These are phyloP conservation scores for Endocarpon pusillum DNA, from an alignment of 495 filamentous ascomycete species.

Conservation along the genomic window DNA sequence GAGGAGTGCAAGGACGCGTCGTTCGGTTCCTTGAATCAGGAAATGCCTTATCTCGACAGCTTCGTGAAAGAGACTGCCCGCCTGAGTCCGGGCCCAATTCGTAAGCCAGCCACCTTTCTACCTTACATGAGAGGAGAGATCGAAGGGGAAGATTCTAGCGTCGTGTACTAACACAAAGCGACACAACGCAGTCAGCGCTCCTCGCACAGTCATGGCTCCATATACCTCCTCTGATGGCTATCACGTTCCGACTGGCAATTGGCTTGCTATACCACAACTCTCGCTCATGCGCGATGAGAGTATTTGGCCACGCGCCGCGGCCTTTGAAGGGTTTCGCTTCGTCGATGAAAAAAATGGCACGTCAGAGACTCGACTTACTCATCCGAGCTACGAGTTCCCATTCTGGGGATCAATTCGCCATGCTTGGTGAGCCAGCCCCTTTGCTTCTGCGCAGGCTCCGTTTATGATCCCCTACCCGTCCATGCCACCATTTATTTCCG, in stretches of 20 bases:
- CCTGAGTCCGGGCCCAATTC: slow-evolving; percentile 5
- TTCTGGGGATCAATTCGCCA: slow-evolving; percentile 8
- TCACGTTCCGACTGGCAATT: slow-evolving; percentile 6
- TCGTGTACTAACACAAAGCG: neutral
- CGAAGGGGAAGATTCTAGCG: too few relatives aligned
- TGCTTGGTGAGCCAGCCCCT: slow-evolving; percentile 5
- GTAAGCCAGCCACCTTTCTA: slow-evolving; percentile 4
- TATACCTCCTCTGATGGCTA: slow-evolving; percentile 6
- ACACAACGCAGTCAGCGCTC: slow-evolving; percentile 3
- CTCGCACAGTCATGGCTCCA: slow-evolving; percentile 4
- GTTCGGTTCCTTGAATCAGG: slow-evolving; percentile 4
- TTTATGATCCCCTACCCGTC: neutral
- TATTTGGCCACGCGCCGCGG: neutral
- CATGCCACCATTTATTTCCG: neutral
- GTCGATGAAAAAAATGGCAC: slow-evolving; percentile 2
- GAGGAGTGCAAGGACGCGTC: slow-evolving; percentile 1
- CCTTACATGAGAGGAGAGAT: neutral
- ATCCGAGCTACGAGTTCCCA: slow-evolving; percentile 7
- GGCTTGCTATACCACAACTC: slow-evolving; percentile 6
- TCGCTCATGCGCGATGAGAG: slow-evolving; percentile 6
- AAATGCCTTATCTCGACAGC: slow-evolving; percentile 12
- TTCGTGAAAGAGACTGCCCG: slow-evolving; percentile 12
- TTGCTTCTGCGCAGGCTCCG: neutral
- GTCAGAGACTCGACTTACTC: slow-evolving; percentile 2
- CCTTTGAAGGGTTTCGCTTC: slow-evolving; percentile 8